A percentile compares a stretch with the other conserved stretches of the same genome.
Evolutionary conservation across 2,329 filamentous ascomycete species (phyloP).

Genomic region (Fusarium virguliforme): DNA sequence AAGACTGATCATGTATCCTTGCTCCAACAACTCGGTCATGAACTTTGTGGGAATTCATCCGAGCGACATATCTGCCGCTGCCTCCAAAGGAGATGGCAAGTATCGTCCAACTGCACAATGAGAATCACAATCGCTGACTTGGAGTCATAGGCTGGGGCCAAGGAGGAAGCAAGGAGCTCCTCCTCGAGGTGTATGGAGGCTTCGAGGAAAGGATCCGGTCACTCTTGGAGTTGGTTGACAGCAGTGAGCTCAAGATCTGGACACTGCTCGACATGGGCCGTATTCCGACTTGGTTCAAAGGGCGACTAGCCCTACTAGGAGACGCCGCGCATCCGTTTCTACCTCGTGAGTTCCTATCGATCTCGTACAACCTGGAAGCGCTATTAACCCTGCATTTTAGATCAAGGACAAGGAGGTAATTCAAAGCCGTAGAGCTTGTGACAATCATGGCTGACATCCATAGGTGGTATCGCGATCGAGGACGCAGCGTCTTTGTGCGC

Average conservation of each 20-base stretch:
- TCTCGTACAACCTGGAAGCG: fast-evolving
- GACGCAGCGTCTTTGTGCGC: constrained; percentile 74
- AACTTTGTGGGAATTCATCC: constrained; percentile 71
- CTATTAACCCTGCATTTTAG: neutral
- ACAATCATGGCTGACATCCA: neutral
- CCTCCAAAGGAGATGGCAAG: constrained; percentile 28
- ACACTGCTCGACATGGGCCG: constrained; percentile 74
- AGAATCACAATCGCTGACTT: constrained; percentile 16
- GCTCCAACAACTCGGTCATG: constrained; percentile 60
- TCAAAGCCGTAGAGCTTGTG: too few species aligned
- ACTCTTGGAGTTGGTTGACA: constrained; percentile 62
- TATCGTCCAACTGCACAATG: fast-evolving
- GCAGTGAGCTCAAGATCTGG: constrained; percentile 69
- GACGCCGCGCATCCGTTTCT: constrained; percentile 80
- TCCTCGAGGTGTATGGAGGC: constrained; percentile 59
- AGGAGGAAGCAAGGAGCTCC: constrained; percentile 54
- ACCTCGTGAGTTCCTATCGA: constrained; percentile 55
- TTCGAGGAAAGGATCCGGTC: constrained; percentile 61
- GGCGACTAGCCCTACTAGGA: constrained; percentile 71
- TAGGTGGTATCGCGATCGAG: constrained; percentile 76
- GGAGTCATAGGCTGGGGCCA: constrained; percentile 59
- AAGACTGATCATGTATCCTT: constrained; percentile 66
- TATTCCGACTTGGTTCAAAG: constrained; percentile 70
- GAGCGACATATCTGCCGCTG: constrained; percentile 6
- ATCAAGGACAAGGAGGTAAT: constrained; percentile 54